These are phyloP conservation scores for Jaapia argillacea DNA, from an alignment of 768 basidiomycete genomes.

Conservation along the genomic window DNA sequence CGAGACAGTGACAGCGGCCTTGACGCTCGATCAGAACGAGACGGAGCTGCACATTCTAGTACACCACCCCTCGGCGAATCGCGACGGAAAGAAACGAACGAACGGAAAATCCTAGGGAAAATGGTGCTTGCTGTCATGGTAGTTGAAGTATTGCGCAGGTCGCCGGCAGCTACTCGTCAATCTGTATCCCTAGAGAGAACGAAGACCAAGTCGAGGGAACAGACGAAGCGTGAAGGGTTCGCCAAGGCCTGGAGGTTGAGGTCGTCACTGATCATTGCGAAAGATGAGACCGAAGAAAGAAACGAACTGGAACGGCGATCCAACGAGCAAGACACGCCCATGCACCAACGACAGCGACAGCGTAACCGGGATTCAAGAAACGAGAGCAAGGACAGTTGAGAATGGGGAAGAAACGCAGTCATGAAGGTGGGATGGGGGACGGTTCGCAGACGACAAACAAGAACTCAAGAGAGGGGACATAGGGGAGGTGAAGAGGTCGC, in stretches of 20 bases:
- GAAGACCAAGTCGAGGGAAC: neutral
- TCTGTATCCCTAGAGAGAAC: neutral
- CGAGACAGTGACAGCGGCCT: too few species aligned
- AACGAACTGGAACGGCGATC: slow-evolving; percentile 7
- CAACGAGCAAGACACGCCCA: slow-evolving; percentile 7
- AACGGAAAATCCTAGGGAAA: neutral
- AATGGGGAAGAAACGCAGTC: slow-evolving; percentile 3
- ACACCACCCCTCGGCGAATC: too few species aligned
- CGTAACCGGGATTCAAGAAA: slow-evolving; percentile 1
- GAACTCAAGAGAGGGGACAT: too few species aligned
- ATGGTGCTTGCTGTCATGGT: slow-evolving; percentile 10
- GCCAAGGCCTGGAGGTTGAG: slow-evolving; percentile 9
- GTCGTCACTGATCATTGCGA: slow-evolving; percentile 4
- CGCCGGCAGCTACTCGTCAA: too few species aligned
- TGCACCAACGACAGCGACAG: slow-evolving; percentile 3
- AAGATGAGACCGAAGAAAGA: slow-evolving; percentile 8
- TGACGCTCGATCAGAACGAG: too few species aligned
- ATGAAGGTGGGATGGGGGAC: too few species aligned
- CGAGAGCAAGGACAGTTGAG: slow-evolving; percentile 2
- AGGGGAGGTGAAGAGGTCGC: too few species aligned
- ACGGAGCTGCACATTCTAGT: too few species aligned
- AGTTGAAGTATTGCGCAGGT: too few species aligned
- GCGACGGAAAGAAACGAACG: too few species aligned
- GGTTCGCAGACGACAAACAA: too few species aligned
- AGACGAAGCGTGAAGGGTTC: neutral